Evolutionary conservation across 768 basidiomycete genomes (phyloP), one percentile per base, ranked within the genome.

Genomic region (Naematelia encephala): DNA sequence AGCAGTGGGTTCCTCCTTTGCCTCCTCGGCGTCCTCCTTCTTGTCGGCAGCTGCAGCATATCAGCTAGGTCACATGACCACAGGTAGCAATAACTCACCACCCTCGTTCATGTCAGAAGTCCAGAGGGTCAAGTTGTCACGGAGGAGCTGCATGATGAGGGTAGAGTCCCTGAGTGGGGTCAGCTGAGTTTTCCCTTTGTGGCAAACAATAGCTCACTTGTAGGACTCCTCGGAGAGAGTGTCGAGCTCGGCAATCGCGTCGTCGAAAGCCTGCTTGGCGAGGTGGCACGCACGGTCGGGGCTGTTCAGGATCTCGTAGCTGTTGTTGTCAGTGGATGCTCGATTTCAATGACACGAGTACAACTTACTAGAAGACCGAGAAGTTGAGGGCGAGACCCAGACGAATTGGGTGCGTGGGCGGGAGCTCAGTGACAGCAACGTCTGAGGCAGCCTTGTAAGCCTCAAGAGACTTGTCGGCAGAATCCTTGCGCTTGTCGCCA

Each of bases 371-470:
- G 85, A 98, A 97, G 51, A 98, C 93, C 54, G 91, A 96, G 86
- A 97, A 97, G 85, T 98, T 98, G 76, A 98, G 84, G 47, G 93
- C 93, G 56, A 98, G 89, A 80, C 94, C 94, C 64, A 98, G 90
- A 75, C 93, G 92, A 80, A 97, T 97, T 64, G 92, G 93, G 81
- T 96, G 93, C 76, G 92, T 96, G 39, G 77, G 77, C 19, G 79
- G 91, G 45, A 98, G 88, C 80, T 96, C 91, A 51, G 88, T 91
- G 72, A 93, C 88, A 69, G 93, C 93, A 78, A 97, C 91, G 64
- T 94, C 90, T 51, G 93, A 96, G 54, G 93, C 93, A 54, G 90
- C 89, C 86, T 97, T 96, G 87, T 97, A 77, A 46, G 77, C 73
- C 79, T 90, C 90, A 66, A 97, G 83, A 1, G 93, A 96, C 82